Percentiles rank a stretch among this genome's conserved stretches.
Evolutionary conservation across 805 yeast genomes (phyloP).

Genomic region (Lipomyces chichibuensis): DNA sequence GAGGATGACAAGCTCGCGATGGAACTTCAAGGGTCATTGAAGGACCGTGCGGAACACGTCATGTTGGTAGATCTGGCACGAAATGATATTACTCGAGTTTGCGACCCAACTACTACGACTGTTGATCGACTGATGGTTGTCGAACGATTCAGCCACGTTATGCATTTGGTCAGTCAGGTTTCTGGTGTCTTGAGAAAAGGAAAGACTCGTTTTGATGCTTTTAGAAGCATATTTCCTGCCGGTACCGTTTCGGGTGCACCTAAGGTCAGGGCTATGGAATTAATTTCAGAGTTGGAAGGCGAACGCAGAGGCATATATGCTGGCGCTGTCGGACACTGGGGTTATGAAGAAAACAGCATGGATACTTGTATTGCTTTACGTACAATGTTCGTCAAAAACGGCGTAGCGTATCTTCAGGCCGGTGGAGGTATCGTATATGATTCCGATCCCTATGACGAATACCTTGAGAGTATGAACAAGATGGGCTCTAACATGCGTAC

Average conservation of each 20-base stretch:
- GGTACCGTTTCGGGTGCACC: constrained; percentile 99
- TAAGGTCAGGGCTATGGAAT: constrained; percentile 93
- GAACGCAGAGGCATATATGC: constrained; percentile 97
- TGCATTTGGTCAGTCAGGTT: constrained; percentile 94
- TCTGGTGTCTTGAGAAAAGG: constrained; percentile 85
- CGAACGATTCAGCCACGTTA: constrained; percentile 94
- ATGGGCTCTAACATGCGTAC: constrained; percentile 92
- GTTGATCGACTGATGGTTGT: constrained; percentile 89
- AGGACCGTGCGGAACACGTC: constrained; percentile 97
- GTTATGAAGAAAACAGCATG: constrained; percentile 92
- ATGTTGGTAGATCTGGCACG: constrained; percentile 98
- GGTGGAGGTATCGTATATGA: constrained; percentile 99
- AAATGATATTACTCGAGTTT: constrained; percentile 93
- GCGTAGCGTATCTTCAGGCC: constrained; percentile 90
- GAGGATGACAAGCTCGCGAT: constrained; percentile 87
- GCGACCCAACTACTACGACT: constrained; percentile 78
- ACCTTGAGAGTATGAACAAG: constrained; percentile 94
- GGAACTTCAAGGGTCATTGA: constrained; percentile 70
- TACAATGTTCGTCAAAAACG: constrained; percentile 94
- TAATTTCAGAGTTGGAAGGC: constrained; percentile 83
- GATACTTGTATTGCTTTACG: constrained; percentile 97
- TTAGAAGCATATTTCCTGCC: constrained; percentile 97
- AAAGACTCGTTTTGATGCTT: constrained; percentile 92
- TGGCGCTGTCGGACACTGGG: constrained; percentile 99
- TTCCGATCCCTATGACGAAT: constrained; percentile 93